phyloP scores from a whole-genome alignment of 2,329 filamentous ascomycete genomes.

The Microthyrium microscopicum region DNA sequence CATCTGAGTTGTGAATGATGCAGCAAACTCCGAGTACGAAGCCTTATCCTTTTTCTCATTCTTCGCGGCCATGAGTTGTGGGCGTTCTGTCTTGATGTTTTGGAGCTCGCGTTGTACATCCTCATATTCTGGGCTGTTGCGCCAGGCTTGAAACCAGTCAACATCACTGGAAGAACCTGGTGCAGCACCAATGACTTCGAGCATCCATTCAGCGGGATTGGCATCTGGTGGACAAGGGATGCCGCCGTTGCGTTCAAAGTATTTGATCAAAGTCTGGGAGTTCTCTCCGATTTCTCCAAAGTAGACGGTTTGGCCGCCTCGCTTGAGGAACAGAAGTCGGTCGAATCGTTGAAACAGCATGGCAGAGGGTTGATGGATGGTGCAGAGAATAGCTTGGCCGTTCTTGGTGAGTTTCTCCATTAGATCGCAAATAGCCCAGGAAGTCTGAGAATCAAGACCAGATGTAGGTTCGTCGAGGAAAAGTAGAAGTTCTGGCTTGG shows the following conservation, averaged over 20 bases:
- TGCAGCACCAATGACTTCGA: slow-evolving; percentile 37
- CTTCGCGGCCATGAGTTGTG: slow-evolving; percentile 22
- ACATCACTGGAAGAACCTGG: slow-evolving; percentile 32
- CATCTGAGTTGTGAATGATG: slow-evolving; percentile 53
- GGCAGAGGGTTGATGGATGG: slow-evolving; percentile 91
- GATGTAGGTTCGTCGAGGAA: slow-evolving; percentile 94
- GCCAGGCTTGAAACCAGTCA: slow-evolving; percentile 34
- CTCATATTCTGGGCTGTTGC: slow-evolving; percentile 28
- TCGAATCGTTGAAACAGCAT: slow-evolving; percentile 90
- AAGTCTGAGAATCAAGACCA: slow-evolving; percentile 82
- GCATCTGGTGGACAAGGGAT: slow-evolving; percentile 46
- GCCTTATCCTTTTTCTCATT: slow-evolving; percentile 33
- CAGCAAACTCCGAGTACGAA: slow-evolving; percentile 63
- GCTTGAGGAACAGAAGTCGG: slow-evolving; percentile 59
- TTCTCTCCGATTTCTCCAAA: slow-evolving; percentile 64
- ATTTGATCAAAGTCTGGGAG: slow-evolving; percentile 49
- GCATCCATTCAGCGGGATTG: slow-evolving; percentile 71
- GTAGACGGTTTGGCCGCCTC: slow-evolving; percentile 64
- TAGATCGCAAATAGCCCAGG: slow-evolving; percentile 78
- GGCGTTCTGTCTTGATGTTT: slow-evolving; percentile 24
- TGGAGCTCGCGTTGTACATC: slow-evolving; percentile 29
- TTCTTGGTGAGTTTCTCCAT: slow-evolving; percentile 79
- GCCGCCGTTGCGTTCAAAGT: slow-evolving; percentile 61
- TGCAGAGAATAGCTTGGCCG: slow-evolving; percentile 88
- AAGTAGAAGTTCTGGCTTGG: slow-evolving; percentile 74